A percentile compares a stretch with the other conserved stretches of the same genome.
Conservation (phyloP, 2,329 filamentous ascomycete species). For the Phialemonium atrogriseum region DNA sequence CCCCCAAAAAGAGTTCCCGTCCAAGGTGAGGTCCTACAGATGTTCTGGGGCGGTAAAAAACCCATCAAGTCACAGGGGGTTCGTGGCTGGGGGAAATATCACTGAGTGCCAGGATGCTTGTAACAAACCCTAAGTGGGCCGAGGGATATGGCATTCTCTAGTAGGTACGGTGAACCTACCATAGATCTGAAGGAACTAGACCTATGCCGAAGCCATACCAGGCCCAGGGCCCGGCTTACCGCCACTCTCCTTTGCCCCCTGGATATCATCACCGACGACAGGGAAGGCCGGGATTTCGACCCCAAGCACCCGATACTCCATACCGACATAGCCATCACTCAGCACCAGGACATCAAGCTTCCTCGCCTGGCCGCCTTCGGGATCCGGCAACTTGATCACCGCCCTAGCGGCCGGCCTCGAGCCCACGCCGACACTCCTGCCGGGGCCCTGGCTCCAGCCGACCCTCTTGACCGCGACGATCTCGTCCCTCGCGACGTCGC, state of each 20-base stretch:
- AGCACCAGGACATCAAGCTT: slow-evolving; percentile 67
- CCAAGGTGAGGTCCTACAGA: too few species aligned
- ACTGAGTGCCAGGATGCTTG: too few species aligned
- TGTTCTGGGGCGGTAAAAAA: too few species aligned
- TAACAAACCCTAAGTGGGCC: too few species aligned
- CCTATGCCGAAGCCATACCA: too few species aligned
- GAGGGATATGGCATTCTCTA: too few species aligned
- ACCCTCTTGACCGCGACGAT: slow-evolving; percentile 80
- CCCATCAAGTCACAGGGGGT: too few species aligned
- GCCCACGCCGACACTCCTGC: slow-evolving; percentile 26
- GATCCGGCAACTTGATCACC: slow-evolving; percentile 51
- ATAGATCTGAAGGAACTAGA: too few species aligned
- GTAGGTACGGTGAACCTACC: too few species aligned
- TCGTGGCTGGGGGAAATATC: too few species aligned
- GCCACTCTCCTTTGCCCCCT: slow-evolving; percentile 30
- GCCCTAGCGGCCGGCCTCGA: slow-evolving; percentile 44
- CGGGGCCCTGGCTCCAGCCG: slow-evolving; percentile 50
- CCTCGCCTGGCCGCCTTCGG: slow-evolving; percentile 34
- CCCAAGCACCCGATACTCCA: slow-evolving; percentile 46
- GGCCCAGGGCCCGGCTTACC: too few species aligned
- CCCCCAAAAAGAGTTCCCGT: too few species aligned
- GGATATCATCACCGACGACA: slow-evolving; percentile 37
- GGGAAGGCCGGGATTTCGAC: slow-evolving; percentile 45
- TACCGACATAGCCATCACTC: slow-evolving; percentile 80
- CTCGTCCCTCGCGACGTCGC: slow-evolving; percentile 60